Evolutionary conservation across 352 stramenopile genomes (phyloP), one percentile per base, ranked within the genome.

Genomic region (Pythium brachiatum): DNA sequence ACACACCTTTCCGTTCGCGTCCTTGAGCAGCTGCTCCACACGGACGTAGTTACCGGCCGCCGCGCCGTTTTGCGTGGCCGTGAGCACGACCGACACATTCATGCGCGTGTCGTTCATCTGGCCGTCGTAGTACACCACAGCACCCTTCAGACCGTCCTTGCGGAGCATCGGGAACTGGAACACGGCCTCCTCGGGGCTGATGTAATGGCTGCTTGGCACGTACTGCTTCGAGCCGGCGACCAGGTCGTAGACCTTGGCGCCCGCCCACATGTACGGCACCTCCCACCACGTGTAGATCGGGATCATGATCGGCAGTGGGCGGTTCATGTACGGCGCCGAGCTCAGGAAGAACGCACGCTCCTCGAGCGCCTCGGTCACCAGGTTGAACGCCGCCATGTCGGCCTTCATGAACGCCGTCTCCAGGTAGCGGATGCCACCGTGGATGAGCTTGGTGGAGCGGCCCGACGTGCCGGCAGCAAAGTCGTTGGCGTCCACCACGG

Each of bases 91-190:
- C 21, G 96, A 95, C 38, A 98, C 78, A 71, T 94, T 95, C 86
- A 98, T 97, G 38, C 96, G 83, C 27, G 96, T 96, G 77, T 99
- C 96, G 70, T 99, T 97, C 79, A 96, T 96, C 78, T 98, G 87
- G 26, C 87, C 87, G 53, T 95, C 87, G 69, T 95, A 95, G 73
- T 95, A 95, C 36, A 95, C 86, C 23, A 98, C 79, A 1, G 93
- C 92, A 9, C 94, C 94, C 68, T 97, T 97, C 16, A 98, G 75
- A 2, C 90, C 90, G 23, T 97, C 83, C 56, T 89, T 85, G 57
- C 93, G 85, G 25, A 98, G 86, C 82, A 97, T 98, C 18, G 94
- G 94, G 75, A 98, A 98, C 69, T 95, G 86, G 74, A 97, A 98
- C 66, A 94, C 70, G 18, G 93, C 91, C 66, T 98, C 92, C 12